Base-by-base conservation (phyloP, 2,329 filamentous ascomycete species). In the Madurella mycetomatis region DNA sequence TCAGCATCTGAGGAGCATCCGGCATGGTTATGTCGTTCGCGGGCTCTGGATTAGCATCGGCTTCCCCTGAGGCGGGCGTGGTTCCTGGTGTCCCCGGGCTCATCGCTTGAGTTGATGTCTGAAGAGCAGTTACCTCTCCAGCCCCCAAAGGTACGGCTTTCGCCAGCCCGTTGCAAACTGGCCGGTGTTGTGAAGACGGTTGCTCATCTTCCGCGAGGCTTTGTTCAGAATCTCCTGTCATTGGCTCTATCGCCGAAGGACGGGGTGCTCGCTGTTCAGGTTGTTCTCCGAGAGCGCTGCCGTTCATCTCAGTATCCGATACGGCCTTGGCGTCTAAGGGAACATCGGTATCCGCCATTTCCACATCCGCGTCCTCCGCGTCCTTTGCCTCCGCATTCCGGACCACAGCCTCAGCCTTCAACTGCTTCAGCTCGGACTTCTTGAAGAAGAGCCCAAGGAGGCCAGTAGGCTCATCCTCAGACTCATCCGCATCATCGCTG, bases 361-460 rank as follows among this genome's bases (percentile, higher is more conserved):
- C 61, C 15, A 66, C 58, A 53, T 73, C 70, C 7, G 56, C 54
- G n/a, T 65, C 65, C 12, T 73, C 70, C 7, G 56, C 54, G n/a
- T 65, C 65, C 12, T 48, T 49, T 31, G 63, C 63, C 31, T 67
- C 63, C 16, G 63, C 51, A 15, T 62, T 54, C 1, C 65, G 63
- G 1, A 50, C 59, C 13, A 54, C 62, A 31, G 69, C 68, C 40
- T 78, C 71, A 4, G 73, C 66, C 49, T 79, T 73, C 46, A 85
- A 71, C 56, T 77, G 72, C 57, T 79, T 74, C 41, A 84, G 61
- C 56, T 85, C 82, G 0, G 78, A 77, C 62, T 82, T 83, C 41
- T 75, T 79, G 59, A 85, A 85, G 18, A 85, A 73, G 31, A 84
- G 69, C 0, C 81, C 81, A 1, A 85, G 66, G 0, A 85, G 68